Percentiles rank a stretch among this genome's conserved stretches.
These are phyloP conservation scores for Colletotrichum salicis DNA, from an alignment of 2,329 filamentous ascomycete genomes.

Conservation along the genomic window DNA sequence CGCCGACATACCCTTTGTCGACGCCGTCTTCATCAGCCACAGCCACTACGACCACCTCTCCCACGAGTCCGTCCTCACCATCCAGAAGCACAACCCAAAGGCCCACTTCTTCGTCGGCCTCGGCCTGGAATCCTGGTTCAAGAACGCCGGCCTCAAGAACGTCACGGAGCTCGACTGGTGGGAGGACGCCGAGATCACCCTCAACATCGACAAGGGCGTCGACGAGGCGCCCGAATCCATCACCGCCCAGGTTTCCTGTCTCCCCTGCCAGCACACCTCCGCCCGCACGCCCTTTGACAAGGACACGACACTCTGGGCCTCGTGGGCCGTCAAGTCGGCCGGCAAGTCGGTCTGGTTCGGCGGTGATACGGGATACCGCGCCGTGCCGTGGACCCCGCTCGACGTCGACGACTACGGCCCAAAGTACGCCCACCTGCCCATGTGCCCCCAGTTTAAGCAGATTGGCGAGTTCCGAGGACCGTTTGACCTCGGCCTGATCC, in stretches of 20 bases:
- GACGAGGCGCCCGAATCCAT: slow-evolving; percentile 60
- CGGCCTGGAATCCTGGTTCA: slow-evolving; percentile 86
- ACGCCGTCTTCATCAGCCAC: slow-evolving; percentile 85
- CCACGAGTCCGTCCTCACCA: slow-evolving; percentile 76
- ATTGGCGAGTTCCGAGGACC: slow-evolving; percentile 84
- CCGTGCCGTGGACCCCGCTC: slow-evolving; percentile 73
- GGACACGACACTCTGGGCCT: slow-evolving; percentile 84
- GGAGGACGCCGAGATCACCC: slow-evolving; percentile 80
- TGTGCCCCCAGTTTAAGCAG: slow-evolving; percentile 85
- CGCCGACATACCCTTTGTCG: slow-evolving; percentile 79
- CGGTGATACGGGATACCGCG: slow-evolving; percentile 90
- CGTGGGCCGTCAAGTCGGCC: slow-evolving; percentile 81
- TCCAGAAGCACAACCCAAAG: slow-evolving; percentile 77
- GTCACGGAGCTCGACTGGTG: slow-evolving; percentile 96
- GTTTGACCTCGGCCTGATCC: slow-evolving; percentile 91
- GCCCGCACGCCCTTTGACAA: slow-evolving; percentile 76
- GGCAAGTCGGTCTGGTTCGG: slow-evolving; percentile 86
- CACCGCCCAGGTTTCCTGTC: slow-evolving; percentile 76
- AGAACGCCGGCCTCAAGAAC: slow-evolving; percentile 73
- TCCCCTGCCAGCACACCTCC: slow-evolving; percentile 87
- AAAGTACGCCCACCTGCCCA: slow-evolving; percentile 73
- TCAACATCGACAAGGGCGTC: slow-evolving; percentile 56
- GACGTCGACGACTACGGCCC: slow-evolving; percentile 76
- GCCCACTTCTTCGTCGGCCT: slow-evolving; percentile 90
- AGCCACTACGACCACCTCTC: slow-evolving; percentile 95